phyloP scores from a whole-genome alignment of 352 stramenopile genomes.

The Pythium scleroteichum region DNA sequence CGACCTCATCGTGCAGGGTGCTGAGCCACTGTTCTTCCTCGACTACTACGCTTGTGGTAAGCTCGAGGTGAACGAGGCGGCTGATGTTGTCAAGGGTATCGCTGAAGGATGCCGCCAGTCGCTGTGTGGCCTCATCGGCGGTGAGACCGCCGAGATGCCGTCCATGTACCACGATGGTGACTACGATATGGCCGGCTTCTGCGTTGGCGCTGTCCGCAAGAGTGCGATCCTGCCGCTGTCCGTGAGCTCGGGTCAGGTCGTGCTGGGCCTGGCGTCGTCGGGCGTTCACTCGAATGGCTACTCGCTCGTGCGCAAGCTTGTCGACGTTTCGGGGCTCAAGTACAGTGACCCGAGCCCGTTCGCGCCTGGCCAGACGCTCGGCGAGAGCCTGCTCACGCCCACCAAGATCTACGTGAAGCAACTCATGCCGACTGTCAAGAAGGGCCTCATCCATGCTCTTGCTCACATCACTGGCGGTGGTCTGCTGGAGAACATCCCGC shows the following conservation, averaged over 20 bases:
- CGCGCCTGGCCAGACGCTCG: constrained; percentile 84
- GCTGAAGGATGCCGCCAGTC: constrained; percentile 96
- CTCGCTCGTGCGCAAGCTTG: constrained; percentile 97
- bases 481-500: constrained; percentile 97
- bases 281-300: constrained; percentile 99
- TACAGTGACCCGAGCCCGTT: constrained; percentile 84
- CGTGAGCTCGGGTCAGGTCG: constrained; percentile 87
- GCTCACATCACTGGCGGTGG: constrained; percentile 99
- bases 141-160: constrained; percentile 98
- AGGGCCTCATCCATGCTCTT: constrained; percentile 88
- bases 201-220: constrained; percentile 94
- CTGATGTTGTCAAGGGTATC: constrained; percentile 96
- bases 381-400: constrained; percentile 94
- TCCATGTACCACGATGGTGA: constrained; percentile 98
- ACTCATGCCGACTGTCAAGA: constrained; percentile 79
- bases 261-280: constrained; percentile 95
- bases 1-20: constrained; percentile 98
- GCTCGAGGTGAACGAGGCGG: constrained; percentile 94
- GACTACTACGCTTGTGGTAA: constrained; percentile 99
- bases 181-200: constrained; percentile 99
- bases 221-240: constrained; percentile 85
- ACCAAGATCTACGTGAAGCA: constrained; percentile 98
- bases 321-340: constrained; percentile 88
- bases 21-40: constrained; percentile 99
- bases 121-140: constrained; percentile 95